Percentiles rank a stretch among this genome's conserved stretches.
phyloP scores from a whole-genome alignment of 345 rosid species.

The Populus nigra region DNA sequence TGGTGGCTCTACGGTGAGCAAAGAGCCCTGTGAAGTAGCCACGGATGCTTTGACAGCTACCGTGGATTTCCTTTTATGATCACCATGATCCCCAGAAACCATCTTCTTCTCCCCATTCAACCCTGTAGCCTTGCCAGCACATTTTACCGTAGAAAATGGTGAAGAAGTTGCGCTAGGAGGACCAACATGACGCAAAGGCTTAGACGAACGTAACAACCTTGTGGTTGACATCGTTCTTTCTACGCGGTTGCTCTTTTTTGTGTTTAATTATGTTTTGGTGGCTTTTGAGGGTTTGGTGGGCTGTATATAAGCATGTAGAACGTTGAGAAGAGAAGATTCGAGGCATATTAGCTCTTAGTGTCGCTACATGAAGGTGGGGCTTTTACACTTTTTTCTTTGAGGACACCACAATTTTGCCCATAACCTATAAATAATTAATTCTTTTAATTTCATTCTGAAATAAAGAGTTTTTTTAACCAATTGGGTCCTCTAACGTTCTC shows the following conservation, averaged over 20 bases:
- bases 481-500: no score
- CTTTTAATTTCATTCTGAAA: no score
- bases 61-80: constrained; percentile 25
- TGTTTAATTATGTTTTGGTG: background rate
- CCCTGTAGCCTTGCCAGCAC: constrained; percentile 11
- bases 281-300: background rate
- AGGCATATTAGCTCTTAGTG: constrained; percentile 34
- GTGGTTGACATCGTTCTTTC: constrained; percentile 36
- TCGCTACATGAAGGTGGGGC: constrained; percentile 9
- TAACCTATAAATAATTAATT: no score
- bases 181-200: constrained; percentile 5
- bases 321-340: constrained; percentile 42
- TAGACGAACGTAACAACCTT: constrained; percentile 30
- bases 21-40: constrained; percentile 21
- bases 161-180: constrained; percentile 23
- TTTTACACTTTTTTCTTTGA: background rate
- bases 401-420: no score
- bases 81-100: constrained; percentile 11
- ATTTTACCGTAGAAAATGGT: constrained; percentile 15
- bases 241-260: background rate
- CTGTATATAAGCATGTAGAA: constrained; percentile 14
- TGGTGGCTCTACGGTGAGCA: constrained; percentile 19
- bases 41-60: constrained; percentile 27
- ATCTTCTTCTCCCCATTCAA: constrained; percentile 19
- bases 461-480: no score